Evolutionary conservation across 805 yeast genomes (phyloP).

Genomic region (Candida alai): DNA sequence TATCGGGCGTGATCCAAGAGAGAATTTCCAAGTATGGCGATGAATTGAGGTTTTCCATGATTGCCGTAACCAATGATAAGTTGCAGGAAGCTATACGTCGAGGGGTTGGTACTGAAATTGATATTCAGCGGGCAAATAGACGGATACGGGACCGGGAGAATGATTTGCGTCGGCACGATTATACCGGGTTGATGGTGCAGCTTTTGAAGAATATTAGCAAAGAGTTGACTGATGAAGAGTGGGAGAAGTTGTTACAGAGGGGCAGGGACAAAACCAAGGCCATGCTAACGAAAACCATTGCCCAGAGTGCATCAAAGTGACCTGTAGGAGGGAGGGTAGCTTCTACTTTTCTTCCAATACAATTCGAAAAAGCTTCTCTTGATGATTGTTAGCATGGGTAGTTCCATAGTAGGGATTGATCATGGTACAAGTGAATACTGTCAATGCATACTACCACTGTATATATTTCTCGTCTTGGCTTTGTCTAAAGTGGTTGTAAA

Average conservation of each 20-base stretch:
- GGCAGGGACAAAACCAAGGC: slow-evolving; percentile 20
- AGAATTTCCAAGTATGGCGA: slow-evolving; percentile 46
- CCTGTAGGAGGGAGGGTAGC: too few relatives aligned
- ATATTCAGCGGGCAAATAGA: slow-evolving; percentile 45
- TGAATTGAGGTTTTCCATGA: slow-evolving; percentile 54
- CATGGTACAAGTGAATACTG: too few relatives aligned
- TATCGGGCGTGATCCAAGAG: slow-evolving; percentile 42
- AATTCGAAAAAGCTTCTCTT: too few relatives aligned
- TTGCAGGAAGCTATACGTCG: slow-evolving; percentile 31
- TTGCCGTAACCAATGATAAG: slow-evolving; percentile 52
- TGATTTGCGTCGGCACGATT: slow-evolving; percentile 50
- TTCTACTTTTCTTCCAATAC: too few relatives aligned
- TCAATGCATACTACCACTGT: too few relatives aligned
- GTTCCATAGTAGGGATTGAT: too few relatives aligned
- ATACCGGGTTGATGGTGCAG: slow-evolving; percentile 47
- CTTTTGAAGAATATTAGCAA: slow-evolving; percentile 40
- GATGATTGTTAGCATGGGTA: too few relatives aligned
- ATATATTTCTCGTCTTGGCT: too few relatives aligned
- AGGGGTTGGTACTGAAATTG: slow-evolving; percentile 38
- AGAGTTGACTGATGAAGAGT: slow-evolving; percentile 34
- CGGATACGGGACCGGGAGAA: slow-evolving; percentile 53
- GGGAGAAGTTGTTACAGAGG: slow-evolving; percentile 23
- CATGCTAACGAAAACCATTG: slow-evolving; percentile 1
- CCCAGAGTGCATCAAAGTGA: slow-evolving; percentile 1
- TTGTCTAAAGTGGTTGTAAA: too few relatives aligned